Evolutionary conservation across 345 rosid species (phyloP), one percentile per base, ranked within the genome.

Genomic region (Aegle marmelos): DNA sequence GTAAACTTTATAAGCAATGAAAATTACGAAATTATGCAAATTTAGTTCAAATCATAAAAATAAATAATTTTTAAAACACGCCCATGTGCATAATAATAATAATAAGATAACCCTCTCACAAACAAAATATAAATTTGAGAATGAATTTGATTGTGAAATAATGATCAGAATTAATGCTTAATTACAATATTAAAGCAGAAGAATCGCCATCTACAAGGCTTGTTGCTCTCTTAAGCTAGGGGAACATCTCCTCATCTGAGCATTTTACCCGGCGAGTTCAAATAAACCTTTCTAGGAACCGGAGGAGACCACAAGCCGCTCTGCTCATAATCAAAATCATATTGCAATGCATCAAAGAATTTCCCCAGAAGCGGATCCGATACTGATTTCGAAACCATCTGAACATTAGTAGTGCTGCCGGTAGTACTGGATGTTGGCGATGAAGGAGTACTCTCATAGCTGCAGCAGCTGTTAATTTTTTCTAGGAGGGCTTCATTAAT

Each of bases 231-330:
- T 77, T 79, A n/a, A 76, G 39, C 48, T 74, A 31, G 30, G 33
- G 63, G 62, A 72, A 21, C 0, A 77, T 7, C 45, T 10, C 58
- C 37, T 73, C 74, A 4, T 14, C 19, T 16, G 54, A 11, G 68
- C 74, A 58, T 50, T 54, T 81, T 73, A 3, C 81, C 83, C 0
- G 82, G 78, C 10, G 85, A 83, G 34, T 79, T 70, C 63, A 86
- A 57, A 76, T 81, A 81, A 45, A 39, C 83, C 21, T 59, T 79
- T 71, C 79, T 67, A 50, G 37, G 27, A 31, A 80, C 56, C 1
- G 80, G 86, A n/a, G 88, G 88, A 77, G 88, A 86, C 86, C 88
- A 86, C 27, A 86, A 21, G 11, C 86, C 71, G 73, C 88, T 86
- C 60, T 78, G 83, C 67, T 83, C 83, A 60, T 83, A 81, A 76